Conservation (phyloP, 306 rosid genomes). For the Elaeagnus macrophylla region DNA sequence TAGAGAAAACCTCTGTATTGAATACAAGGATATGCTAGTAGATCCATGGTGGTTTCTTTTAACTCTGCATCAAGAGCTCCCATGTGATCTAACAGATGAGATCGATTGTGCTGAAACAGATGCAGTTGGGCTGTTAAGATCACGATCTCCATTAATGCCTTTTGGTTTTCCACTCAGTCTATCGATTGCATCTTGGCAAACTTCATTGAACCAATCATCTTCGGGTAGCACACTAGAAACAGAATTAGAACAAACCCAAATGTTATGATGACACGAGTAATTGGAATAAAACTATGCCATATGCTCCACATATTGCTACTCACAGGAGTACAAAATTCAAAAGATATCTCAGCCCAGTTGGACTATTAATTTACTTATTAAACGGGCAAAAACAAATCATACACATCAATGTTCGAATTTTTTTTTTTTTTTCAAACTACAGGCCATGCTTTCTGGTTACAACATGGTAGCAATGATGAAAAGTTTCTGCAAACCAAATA, state of each 20-base stretch:
- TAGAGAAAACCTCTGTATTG: conserved; percentile 1
- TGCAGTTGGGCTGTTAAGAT: conserved; percentile 87
- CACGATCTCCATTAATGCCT: conserved; percentile 72
- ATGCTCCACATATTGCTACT: neutral
- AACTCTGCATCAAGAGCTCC: conserved; percentile 49
- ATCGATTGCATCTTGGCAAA: conserved; percentile 79
- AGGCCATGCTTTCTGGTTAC: no score
- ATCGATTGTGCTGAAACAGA: conserved; percentile 93
- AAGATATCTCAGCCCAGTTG: no score
- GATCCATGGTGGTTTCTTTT: conserved; percentile 15
- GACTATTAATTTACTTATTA: no score
- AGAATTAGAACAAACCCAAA: conserved; percentile 9
- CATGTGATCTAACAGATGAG: conserved; percentile 87
- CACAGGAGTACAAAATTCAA: no score
- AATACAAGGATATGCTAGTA: conserved; percentile 19
- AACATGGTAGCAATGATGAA: no score
- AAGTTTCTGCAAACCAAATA: no score
- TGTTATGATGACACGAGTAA: neutral
- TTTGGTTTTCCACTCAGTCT: conserved; percentile 87
- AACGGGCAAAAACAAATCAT: no score
- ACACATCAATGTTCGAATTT: no score
- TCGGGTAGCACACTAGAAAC: conserved; percentile 66
- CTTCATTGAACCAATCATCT: conserved; percentile 87
- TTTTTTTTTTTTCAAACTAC: no score
- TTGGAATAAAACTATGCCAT: neutral